Percentiles rank a stretch among this genome's conserved stretches.
Evolutionary conservation across 2,329 filamentous ascomycete species (phyloP).

Genomic region (Diaporthe citriasiana): DNA sequence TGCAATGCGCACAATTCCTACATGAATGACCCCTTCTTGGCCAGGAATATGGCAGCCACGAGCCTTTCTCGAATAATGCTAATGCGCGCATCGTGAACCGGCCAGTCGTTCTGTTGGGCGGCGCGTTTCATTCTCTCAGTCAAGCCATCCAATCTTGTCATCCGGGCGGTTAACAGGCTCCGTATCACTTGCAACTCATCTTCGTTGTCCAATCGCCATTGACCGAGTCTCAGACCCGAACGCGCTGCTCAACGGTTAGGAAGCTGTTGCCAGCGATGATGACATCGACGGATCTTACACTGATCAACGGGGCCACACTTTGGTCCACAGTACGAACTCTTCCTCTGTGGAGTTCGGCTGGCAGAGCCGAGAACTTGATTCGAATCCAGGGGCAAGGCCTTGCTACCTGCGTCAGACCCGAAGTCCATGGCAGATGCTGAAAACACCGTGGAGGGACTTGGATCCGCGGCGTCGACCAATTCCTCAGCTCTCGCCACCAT

Average conservation of each 20-base stretch:
- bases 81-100: not conserved
- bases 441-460: not conserved
- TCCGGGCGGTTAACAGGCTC: not conserved
- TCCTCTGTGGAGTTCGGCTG: not conserved
- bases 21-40: not conserved
- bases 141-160: not conserved
- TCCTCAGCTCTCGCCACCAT: slow-evolving; percentile 4
- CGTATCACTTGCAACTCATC: slow-evolving; percentile 12
- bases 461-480: not conserved
- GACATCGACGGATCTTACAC: not conserved
- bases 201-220: slow-evolving; percentile 5
- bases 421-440: not conserved
- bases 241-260: not conserved
- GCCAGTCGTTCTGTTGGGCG: slow-evolving; percentile 16
- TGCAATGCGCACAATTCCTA: not conserved
- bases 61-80: not conserved
- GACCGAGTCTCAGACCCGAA: slow-evolving; percentile 1
- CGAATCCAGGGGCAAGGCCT: not conserved
- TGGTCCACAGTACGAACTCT: too few relatives aligned
- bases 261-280: not conserved
- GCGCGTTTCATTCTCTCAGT: not conserved
- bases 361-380: not conserved
- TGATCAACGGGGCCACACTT: not conserved
- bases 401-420: not conserved
- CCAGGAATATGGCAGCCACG: not conserved